These are phyloP conservation scores for Epichloe sibirici DNA, from an alignment of 2,329 filamentous ascomycete genomes.

Conservation along the genomic window DNA sequence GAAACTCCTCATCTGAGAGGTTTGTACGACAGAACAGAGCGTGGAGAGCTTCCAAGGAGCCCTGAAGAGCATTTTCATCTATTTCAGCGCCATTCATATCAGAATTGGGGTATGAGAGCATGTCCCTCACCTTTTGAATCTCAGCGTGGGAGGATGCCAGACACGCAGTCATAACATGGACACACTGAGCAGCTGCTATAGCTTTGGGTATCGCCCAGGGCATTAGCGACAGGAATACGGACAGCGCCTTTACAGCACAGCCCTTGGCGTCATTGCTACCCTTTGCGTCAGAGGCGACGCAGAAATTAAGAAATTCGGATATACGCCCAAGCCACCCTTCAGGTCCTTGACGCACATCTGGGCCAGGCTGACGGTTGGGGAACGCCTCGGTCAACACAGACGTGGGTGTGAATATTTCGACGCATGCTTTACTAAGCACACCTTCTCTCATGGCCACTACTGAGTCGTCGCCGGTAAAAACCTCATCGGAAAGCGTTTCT, in stretches of 20 bases:
- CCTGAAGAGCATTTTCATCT: slow-evolving; percentile 31
- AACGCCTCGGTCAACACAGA: slow-evolving; percentile 64
- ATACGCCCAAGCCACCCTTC: slow-evolving; percentile 83
- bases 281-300: slow-evolving; percentile 52
- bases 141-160: slow-evolving; percentile 58
- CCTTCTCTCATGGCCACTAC: slow-evolving; percentile 73
- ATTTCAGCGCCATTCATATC: not conserved
- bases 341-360: slow-evolving; percentile 60
- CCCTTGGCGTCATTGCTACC: slow-evolving; percentile 54
- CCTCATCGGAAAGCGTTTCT: slow-evolving; percentile 85
- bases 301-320: slow-evolving; percentile 60
- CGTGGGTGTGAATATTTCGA: slow-evolving; percentile 84
- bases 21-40: slow-evolving; percentile 64
- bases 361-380: slow-evolving; percentile 55
- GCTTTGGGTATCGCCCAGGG: slow-evolving; percentile 81
- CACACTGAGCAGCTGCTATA: slow-evolving; percentile 57
- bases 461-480: slow-evolving; percentile 83
- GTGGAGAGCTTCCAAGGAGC: slow-evolving; percentile 72
- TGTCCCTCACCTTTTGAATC: slow-evolving; percentile 51
- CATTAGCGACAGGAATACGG: slow-evolving; percentile 66
- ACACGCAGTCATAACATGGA: slow-evolving; percentile 57
- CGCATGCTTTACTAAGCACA: slow-evolving; percentile 74
- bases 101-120: too few species aligned
- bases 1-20: slow-evolving; percentile 67
- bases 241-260: slow-evolving; percentile 65